These are phyloP conservation scores for Corinectria fuckeliana DNA, from an alignment of 2,329 filamentous ascomycete genomes.

Conservation along the genomic window DNA sequence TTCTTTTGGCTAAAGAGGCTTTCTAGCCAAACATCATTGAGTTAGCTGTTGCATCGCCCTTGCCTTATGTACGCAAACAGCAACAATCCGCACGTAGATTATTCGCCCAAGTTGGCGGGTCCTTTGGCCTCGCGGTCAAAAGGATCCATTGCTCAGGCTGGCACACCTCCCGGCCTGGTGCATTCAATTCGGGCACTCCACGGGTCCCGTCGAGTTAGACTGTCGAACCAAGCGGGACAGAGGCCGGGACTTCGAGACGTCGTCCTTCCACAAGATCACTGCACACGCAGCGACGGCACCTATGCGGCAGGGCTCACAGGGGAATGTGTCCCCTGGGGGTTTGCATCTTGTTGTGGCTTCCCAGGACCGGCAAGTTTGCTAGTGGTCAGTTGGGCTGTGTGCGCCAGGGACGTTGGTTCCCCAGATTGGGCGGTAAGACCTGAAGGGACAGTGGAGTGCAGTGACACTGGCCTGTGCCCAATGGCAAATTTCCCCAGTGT, in stretches of 20 bases:
- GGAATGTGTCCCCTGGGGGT: not conserved
- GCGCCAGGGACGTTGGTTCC: too few species aligned
- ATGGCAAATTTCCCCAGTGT: not conserved
- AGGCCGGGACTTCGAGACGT: not conserved
- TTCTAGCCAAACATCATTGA: constrained; percentile 66
- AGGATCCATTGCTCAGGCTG: not conserved
- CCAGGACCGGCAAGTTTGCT: too few species aligned
- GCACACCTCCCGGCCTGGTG: not conserved
- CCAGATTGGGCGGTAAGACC: not conserved
- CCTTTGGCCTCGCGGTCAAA: not conserved
- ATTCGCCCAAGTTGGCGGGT: not conserved
- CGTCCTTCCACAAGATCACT: too few species aligned
- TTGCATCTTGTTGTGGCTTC: not conserved
- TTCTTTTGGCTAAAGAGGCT: constrained; percentile 61
- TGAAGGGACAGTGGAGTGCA: not conserved
- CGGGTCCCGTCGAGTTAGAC: not conserved
- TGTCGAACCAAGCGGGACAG: not conserved
- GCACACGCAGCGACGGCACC: too few species aligned
- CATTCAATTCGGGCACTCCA: not conserved
- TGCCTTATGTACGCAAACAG: not conserved
- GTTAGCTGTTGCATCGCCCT: too few species aligned
- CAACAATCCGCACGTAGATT: not conserved
- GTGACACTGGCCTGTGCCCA: not conserved
- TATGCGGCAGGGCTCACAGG: not conserved
- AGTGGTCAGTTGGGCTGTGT: too few species aligned